phyloP scores from a whole-genome alignment of 805 yeast species.

The Wickerhamia fluorescens region DNA sequence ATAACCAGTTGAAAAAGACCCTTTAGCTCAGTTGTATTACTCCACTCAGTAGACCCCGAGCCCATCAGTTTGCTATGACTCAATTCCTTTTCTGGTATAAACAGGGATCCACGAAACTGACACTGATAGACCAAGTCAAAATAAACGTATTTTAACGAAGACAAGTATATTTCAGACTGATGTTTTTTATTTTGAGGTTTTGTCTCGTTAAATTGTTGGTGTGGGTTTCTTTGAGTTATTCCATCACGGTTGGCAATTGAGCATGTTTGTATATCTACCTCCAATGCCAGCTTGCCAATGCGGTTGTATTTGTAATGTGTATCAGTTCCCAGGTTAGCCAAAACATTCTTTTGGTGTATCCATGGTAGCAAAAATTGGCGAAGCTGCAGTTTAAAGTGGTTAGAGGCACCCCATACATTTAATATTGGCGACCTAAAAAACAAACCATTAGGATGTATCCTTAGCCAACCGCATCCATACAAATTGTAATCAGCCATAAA shows the following conservation, averaged over 20 bases:
- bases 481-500: slow-evolving; percentile 78
- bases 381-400: too few species aligned
- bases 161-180: slow-evolving; percentile 20
- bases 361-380: slow-evolving; percentile 11
- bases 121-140: slow-evolving; percentile 52
- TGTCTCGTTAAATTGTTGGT: slow-evolving; percentile 41
- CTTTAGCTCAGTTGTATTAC: slow-evolving; percentile 21
- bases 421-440: slow-evolving; percentile 54
- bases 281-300: slow-evolving; percentile 58
- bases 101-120: slow-evolving; percentile 28
- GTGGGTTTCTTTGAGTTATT: slow-evolving; percentile 40
- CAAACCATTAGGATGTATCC: slow-evolving; percentile 23
- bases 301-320: slow-evolving; percentile 31
- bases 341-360: slow-evolving; percentile 21
- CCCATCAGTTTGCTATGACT: slow-evolving; percentile 14
- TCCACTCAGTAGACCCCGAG: slow-evolving; percentile 21
- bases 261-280: slow-evolving; percentile 62
- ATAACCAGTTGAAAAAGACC: slow-evolving; percentile 24
- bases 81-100: too few species aligned
- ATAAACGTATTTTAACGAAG: slow-evolving; percentile 50
- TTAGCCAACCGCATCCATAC: slow-evolving; percentile 78
- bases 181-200: slow-evolving; percentile 5
- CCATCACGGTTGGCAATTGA: slow-evolving; percentile 50
- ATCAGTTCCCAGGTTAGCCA: slow-evolving; percentile 10
- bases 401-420: too few species aligned